Base-by-base conservation (phyloP, 805 yeast species). In the Suhomyces sp. region DNA sequence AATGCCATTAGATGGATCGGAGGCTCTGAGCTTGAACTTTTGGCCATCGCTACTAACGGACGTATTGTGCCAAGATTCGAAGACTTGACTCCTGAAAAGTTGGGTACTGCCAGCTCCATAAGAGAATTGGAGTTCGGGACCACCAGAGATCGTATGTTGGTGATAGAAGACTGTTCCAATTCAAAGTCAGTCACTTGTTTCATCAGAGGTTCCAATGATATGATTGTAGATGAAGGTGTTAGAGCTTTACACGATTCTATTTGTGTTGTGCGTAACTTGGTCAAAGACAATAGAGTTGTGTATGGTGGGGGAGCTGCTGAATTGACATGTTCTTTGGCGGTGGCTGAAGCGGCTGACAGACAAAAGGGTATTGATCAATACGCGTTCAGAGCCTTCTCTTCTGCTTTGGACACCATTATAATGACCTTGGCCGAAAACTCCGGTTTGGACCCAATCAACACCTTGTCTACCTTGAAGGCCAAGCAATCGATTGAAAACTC, bases 221-320 rank as follows among this genome's bases (percentile, higher is more conserved):
- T 94, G 99, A 90, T 96, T 64, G 93, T 90, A 29, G 99, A 93
- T 65, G 99, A 94, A 76, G 96, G 97, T 49, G 84, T 89, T 59
- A 87, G 99, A 70, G 97, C 99, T 1, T 79, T 94, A 54, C 98
- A 94, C 65, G 99, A 94, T 69, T 89, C 99, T 7, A 76, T 94
- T 53, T 93, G 99, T 76, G 99, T 96, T 45, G 99, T 94, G 27
- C 88, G 99, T 76, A 96, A 94, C 74, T 82, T 94, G 68, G 87
- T 96, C 49, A 84, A 86, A 64, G 98, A 96, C 70, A 87, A 85
- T 68, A 83, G 97, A 70, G 90, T 94, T 46, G 97, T 96, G n/a
- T 94, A 94, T 66, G 99, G 99, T 58, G 99, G 99, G 62, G 99
- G 99, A 60, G 96, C 99, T 22, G 96, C 98, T 36, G 99, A 94